Base-by-base conservation (phyloP, 2,329 filamentous ascomycete species). In the Exophiala bonariae region DNA sequence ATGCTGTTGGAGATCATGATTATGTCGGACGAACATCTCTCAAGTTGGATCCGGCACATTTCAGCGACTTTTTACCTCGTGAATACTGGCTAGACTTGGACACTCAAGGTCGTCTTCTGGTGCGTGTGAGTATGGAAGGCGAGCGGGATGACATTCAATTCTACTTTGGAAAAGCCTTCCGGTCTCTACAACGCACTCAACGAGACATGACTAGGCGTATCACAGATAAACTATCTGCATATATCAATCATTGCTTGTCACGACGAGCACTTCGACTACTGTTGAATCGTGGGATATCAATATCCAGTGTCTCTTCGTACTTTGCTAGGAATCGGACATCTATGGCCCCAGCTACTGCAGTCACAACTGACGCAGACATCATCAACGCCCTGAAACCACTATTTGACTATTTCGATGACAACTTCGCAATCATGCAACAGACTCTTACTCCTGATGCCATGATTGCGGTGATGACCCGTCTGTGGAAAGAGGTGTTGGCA, bases 1-100 rank as follows among this genome's bases (percentile, higher is more conserved):
- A 99, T 71, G 90, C 89, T 11, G 85, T 99, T 60, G 93, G 93
- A 44, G 93, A 97, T 63, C 93, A 99, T 64, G 93, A 99, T 63
- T 97, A 95, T 65, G 89, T 97, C 28, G 93, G 93, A 19, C 83
- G 93, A 53, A 97, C 93, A n/a, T 95, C 90, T 16, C 77, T 99
- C 56, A 99, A 99, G 70, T 77, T 99, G n/a, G 93, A 99, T 61
- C 93, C 93, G n/a, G 80, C 89, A 31, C 91, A 96, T 70, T 99
- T 99, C 69, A 86, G 89, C 59, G 93, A 99, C 66, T 99, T 95
- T 64, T 76, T 97, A 58, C 93, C 93, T 13, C 82, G 91, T 54
- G 93, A 99, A 67, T 97, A 96, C 66, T 99, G 93, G 93, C 81
- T 99, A 14, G 92, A 97, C 63, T 80, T 99, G 37, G 93, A 99